Evolutionary conservation across 495 filamentous ascomycete species (phyloP).

Genomic region (Aspergillus sparsus): DNA sequence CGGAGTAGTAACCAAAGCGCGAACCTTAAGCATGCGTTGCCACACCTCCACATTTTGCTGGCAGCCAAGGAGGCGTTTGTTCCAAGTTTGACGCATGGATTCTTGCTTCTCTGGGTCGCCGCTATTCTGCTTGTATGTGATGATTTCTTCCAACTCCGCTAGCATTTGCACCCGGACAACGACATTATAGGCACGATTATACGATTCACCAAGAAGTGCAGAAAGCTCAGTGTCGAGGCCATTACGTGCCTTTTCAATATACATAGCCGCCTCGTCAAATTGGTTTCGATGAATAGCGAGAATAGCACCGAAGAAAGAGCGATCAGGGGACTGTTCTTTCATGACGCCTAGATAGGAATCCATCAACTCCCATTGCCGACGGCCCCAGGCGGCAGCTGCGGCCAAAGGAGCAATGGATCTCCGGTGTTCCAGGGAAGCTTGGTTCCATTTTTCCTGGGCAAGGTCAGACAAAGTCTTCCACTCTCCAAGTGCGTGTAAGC

Average conservation of each 20-base stretch:
- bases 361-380: conserved; percentile 96
- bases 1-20: conserved; percentile 85
- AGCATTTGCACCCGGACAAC: conserved; percentile 98
- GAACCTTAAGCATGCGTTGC: conserved; percentile 95
- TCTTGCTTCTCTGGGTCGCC: conserved; percentile 80
- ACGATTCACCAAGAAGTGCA: conserved; percentile 91
- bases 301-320: conserved; percentile 96
- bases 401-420: conserved; percentile 87
- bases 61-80: conserved; percentile 88
- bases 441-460: conserved; percentile 89
- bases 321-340: conserved; percentile 88
- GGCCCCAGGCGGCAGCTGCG: conserved; percentile 95
- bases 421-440: conserved; percentile 79
- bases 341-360: conserved; percentile 93
- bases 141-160: conserved; percentile 96
- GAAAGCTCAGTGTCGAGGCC: conserved; percentile 93
- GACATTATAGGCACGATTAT: conserved; percentile 92
- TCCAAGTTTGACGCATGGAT: conserved; percentile 92
- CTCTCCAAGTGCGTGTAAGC: conserved; percentile 93
- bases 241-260: conserved; percentile 88
- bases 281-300: conserved; percentile 91
- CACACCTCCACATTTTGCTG: conserved; percentile 98
- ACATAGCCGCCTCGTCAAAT: conserved; percentile 79
- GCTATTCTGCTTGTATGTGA: conserved; percentile 88
- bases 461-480: conserved; percentile 90